phyloP scores from a whole-genome alignment of 768 basidiomycete species.

The Guyanaporus albipodus region DNA sequence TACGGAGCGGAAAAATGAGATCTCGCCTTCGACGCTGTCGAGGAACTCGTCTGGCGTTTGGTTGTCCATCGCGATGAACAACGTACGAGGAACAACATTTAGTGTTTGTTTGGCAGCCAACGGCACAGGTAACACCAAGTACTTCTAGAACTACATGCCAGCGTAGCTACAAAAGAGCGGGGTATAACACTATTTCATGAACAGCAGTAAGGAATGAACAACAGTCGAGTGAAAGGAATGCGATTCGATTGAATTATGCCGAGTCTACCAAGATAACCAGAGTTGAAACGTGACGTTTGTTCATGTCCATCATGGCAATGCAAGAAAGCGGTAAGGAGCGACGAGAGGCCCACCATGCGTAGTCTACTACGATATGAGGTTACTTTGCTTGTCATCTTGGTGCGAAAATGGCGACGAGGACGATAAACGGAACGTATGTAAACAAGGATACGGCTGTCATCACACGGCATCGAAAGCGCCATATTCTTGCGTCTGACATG shows the following conservation, averaged over 20 bases:
- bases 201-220: constrained; percentile 24
- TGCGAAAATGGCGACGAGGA: constrained; percentile 65
- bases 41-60: constrained; percentile 45
- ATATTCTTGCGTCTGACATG: constrained; percentile 60
- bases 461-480: constrained; percentile 73
- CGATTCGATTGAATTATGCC: constrained; percentile 11
- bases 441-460: constrained; percentile 64
- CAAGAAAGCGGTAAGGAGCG: constrained; percentile 18
- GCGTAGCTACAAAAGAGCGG: no score
- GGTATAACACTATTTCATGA: constrained; percentile 30
- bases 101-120: constrained; percentile 24
- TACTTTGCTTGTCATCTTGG: constrained; percentile 27
- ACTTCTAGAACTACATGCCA: no score
- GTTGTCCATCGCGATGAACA: constrained; percentile 23
- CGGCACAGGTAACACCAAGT: no score
- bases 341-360: constrained; percentile 1
- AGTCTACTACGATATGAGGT: constrained; percentile 10
- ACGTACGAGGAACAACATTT: background rate
- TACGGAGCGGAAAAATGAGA: constrained; percentile 78
- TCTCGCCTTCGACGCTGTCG: constrained; percentile 75
- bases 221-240: constrained; percentile 20
- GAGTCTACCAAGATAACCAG: constrained; percentile 18
- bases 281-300: constrained; percentile 8
- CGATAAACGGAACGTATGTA: constrained; percentile 77
- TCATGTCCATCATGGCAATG: constrained; percentile 22